phyloP scores from a whole-genome alignment of 192 early-diverging fungal genomes.

The Haplosporangium gracile region DNA sequence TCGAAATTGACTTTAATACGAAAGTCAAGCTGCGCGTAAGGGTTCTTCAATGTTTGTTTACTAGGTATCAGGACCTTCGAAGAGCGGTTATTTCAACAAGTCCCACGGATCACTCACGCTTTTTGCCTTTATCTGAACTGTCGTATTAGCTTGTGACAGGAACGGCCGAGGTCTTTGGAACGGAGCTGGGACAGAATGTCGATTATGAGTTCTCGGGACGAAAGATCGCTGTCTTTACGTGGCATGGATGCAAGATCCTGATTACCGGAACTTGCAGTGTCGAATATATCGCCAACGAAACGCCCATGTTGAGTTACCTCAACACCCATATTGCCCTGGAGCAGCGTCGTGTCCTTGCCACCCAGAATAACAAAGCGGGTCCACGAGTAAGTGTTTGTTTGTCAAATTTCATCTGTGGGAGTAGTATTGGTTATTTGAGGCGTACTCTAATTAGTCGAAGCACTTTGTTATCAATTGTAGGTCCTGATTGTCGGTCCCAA shows the following conservation, averaged over 20 bases:
- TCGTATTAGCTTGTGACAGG: slow-evolving; percentile 74
- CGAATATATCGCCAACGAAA: slow-evolving; percentile 94
- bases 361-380: slow-evolving; percentile 55
- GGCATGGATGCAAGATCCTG: slow-evolving; percentile 86
- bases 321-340: slow-evolving; percentile 93
- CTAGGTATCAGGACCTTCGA: too few species aligned
- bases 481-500: slow-evolving; percentile 92
- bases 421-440: neutral
- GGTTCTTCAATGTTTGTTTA: neutral
- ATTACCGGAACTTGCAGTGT: slow-evolving; percentile 75
- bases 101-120: neutral
- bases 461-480: slow-evolving; percentile 25
- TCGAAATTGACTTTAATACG: slow-evolving; percentile 85
- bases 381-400: slow-evolving; percentile 56
- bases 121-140: neutral
- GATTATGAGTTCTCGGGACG: slow-evolving; percentile 85
- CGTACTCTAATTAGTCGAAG: neutral
- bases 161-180: slow-evolving; percentile 94
- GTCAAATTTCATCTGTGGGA: neutral
- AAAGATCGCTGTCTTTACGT: slow-evolving; percentile 93
- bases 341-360: slow-evolving; percentile 72
- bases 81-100: too few species aligned
- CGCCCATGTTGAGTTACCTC: slow-evolving; percentile 92
- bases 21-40: slow-evolving; percentile 80
- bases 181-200: slow-evolving; percentile 87